Conservation (phyloP, 371 early-diverging fungal species). For the Mucor sp. region DNA sequence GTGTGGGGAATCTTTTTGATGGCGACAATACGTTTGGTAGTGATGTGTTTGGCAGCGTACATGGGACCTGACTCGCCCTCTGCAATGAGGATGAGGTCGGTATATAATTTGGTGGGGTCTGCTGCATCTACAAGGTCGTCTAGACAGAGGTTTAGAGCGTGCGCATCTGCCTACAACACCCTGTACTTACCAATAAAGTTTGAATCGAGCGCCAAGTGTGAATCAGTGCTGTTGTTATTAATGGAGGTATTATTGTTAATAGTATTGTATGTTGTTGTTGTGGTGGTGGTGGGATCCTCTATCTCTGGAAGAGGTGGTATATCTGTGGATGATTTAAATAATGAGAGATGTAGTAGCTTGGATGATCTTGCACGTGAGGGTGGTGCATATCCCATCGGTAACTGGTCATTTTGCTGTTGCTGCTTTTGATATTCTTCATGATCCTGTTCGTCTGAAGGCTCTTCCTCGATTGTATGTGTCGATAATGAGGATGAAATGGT, state of each 20-base stretch:
- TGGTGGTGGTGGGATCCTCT: slow-evolving; percentile 1
- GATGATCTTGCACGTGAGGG: slow-evolving; percentile 51
- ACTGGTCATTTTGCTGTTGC: slow-evolving; percentile 5
- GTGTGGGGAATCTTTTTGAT: slow-evolving; percentile 72
- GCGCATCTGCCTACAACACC: neutral
- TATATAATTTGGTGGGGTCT: slow-evolving; percentile 51
- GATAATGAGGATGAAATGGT: slow-evolving; percentile 7
- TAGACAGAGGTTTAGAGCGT: neutral
- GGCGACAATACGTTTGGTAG: slow-evolving; percentile 61
- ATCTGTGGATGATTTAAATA: slow-evolving; percentile 28
- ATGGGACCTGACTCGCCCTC: slow-evolving; percentile 83
- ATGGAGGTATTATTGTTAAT: neutral
- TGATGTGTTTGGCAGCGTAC: slow-evolving; percentile 60
- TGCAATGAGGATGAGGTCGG: slow-evolving; percentile 63
- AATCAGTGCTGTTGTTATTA: neutral
- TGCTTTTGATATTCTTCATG: slow-evolving; percentile 1
- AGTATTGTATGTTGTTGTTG: neutral
- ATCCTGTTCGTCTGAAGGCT: slow-evolving; percentile 7
- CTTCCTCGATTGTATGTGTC: neutral
- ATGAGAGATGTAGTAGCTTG: slow-evolving; percentile 31
- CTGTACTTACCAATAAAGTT: slow-evolving; percentile 32
- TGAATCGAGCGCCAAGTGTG: slow-evolving; percentile 32
- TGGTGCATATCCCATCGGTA: slow-evolving; percentile 53
- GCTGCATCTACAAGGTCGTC: slow-evolving; percentile 50
- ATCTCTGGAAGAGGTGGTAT: slow-evolving; percentile 22